A percentile compares a stretch with the other conserved stretches of the same genome.
These are phyloP conservation scores for Neurospora pannonica DNA, from an alignment of 495 filamentous ascomycete species.

Conservation along the genomic window DNA sequence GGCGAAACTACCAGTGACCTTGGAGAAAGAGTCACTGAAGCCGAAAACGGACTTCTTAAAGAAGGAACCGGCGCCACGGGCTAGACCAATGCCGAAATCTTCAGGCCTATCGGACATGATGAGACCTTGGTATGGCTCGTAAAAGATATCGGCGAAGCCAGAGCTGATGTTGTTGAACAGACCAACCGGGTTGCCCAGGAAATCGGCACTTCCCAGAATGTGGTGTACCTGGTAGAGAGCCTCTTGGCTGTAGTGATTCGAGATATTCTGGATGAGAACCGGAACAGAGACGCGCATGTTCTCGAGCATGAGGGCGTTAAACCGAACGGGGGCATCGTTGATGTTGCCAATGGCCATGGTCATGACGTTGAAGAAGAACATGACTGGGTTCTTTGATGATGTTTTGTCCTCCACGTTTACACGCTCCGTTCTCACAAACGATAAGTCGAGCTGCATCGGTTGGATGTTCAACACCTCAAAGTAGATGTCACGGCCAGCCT, in stretches of 20 bases:
- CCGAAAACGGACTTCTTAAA: constrained; percentile 98
- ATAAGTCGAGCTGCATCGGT: constrained; percentile 94
- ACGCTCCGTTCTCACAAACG: constrained; percentile 91
- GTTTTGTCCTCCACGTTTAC: constrained; percentile 94
- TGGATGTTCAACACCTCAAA: constrained; percentile 95
- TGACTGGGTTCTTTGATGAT: constrained; percentile 80
- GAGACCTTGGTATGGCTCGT: constrained; percentile 95
- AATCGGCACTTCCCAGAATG: constrained; percentile 92
- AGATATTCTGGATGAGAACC: constrained; percentile 72
- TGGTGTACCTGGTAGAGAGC: constrained; percentile 92
- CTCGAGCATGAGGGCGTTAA: constrained; percentile 90
- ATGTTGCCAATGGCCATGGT: constrained; percentile 99
- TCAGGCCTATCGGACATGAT: constrained; percentile 93
- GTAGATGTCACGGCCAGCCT: constrained; percentile 85
- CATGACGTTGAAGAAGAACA: constrained; percentile 97
- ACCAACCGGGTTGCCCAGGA: constrained; percentile 96
- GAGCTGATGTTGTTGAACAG: constrained; percentile 98
- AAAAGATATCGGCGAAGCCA: constrained; percentile 94
- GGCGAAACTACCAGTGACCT: constrained; percentile 91
- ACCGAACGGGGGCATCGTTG: constrained; percentile 88
- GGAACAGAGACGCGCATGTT: constrained; percentile 87
- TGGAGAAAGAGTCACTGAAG: constrained; percentile 90
- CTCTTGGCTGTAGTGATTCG: constrained; percentile 92
- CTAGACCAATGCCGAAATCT: constrained; percentile 87
- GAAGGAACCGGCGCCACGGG: constrained; percentile 92